Evolutionary conservation across 2,329 filamentous ascomycete species (phyloP).

Genomic region (Metarhizium album): DNA sequence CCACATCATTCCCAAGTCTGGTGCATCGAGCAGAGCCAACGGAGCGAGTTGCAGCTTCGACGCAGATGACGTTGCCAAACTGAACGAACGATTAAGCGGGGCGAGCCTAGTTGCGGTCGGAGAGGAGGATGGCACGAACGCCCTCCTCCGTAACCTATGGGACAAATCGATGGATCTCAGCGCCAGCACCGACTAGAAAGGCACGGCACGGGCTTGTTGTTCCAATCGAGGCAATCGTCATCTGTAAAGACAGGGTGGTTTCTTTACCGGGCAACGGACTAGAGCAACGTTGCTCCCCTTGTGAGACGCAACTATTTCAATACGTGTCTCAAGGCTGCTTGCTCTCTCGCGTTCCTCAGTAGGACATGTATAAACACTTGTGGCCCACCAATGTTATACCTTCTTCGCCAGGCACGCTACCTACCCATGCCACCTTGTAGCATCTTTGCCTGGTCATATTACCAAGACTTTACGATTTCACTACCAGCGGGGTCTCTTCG

Average conservation of each 20-base stretch:
- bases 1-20: constrained; percentile 20
- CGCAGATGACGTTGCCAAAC: constrained; percentile 30
- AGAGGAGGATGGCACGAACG: constrained; percentile 39
- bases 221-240: no score
- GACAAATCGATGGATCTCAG: constrained; percentile 49
- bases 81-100: constrained; percentile 36
- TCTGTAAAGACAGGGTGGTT: no score
- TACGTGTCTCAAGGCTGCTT: not conserved
- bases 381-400: not conserved
- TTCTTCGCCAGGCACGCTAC: not conserved
- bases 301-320: not conserved
- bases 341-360: not conserved
- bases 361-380: not conserved
- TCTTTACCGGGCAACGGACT: not conserved
- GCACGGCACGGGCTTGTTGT: not conserved
- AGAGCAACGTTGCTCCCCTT: no score
- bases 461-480: not conserved
- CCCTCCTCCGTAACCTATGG: constrained; percentile 48
- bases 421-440: not conserved
- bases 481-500: not conserved
- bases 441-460: not conserved
- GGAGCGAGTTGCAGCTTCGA: constrained; percentile 35
- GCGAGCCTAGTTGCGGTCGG: constrained; percentile 37
- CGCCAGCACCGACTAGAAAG: constrained; percentile 29
- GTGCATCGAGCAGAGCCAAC: constrained; percentile 26